phyloP scores from a whole-genome alignment of 73 alveolate genomes.

The Tetrahymena elliotti region DNA sequence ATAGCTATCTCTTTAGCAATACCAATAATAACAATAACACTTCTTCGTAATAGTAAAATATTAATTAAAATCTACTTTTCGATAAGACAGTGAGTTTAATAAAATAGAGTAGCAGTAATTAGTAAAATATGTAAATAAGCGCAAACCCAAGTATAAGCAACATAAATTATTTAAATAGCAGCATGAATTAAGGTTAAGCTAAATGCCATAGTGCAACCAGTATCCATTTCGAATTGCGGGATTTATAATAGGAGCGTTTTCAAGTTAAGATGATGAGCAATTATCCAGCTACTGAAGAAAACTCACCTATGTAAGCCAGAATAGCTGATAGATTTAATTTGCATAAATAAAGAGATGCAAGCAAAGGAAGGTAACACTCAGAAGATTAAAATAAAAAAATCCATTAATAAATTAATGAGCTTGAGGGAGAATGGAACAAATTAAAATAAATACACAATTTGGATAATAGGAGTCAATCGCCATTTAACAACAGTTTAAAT shows the following conservation, averaged over 20 bases:
- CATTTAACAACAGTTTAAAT: not conserved
- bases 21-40: not conserved
- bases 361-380: not conserved
- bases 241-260: not conserved
- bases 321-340: not conserved
- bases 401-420: not conserved
- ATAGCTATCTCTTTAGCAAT: not conserved
- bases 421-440: not conserved
- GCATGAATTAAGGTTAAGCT: not conserved
- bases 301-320: not conserved
- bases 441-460: not conserved
- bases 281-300: not conserved
- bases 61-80: not conserved
- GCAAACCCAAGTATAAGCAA: not conserved
- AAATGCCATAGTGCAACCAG: not conserved
- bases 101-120: not conserved
- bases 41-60: not conserved
- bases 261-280: not conserved
- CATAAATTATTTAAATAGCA: not conserved
- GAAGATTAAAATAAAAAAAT: not conserved
- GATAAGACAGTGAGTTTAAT: not conserved
- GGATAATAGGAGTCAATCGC: not conserved
- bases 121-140: not conserved
- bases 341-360: not conserved
- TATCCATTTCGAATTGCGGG: not conserved